Evolutionary conservation across 371 early-diverging fungal species (phyloP).

Genomic region (Capillidium rhysosporum): DNA sequence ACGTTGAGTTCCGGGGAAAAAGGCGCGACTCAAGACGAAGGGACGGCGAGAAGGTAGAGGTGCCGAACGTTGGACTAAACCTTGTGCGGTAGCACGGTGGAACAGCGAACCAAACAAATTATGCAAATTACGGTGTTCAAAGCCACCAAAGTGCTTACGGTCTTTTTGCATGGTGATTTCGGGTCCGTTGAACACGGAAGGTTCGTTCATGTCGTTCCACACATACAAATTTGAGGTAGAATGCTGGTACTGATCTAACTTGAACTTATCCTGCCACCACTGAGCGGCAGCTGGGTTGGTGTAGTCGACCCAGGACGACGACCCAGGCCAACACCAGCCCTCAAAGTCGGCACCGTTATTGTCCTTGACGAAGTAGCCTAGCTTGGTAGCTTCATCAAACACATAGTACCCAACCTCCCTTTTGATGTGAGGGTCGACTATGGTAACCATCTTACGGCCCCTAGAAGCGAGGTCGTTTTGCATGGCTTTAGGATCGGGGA

Average conservation of each 20-base stretch:
- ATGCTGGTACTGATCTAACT: conserved; percentile 36
- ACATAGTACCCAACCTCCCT: conserved; percentile 48
- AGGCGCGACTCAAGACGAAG: conserved; percentile 75
- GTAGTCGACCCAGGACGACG: conserved; percentile 77
- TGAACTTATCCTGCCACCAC: conserved; percentile 64
- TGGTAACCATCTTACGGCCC: conserved; percentile 80
- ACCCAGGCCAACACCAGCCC: conserved; percentile 89
- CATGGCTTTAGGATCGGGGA: conserved; percentile 77
- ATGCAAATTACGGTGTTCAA: conserved; percentile 79
- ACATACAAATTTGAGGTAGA: conserved; percentile 52
- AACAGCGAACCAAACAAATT: conserved; percentile 61
- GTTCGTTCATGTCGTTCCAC: conserved; percentile 95
- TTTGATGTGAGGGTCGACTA: conserved; percentile 96
- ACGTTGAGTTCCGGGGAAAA: conserved; percentile 73
- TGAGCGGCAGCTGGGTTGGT: conserved; percentile 48
- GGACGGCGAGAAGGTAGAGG: conserved; percentile 38
- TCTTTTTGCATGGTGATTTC: conserved; percentile 88
- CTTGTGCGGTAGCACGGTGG: conserved; percentile 30
- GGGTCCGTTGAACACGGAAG: conserved; percentile 75
- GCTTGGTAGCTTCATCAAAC: conserved; percentile 50
- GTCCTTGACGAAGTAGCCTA: conserved; percentile 59
- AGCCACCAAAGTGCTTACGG: conserved; percentile 47
- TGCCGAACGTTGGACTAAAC: conserved; percentile 19
- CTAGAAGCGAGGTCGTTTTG: conserved; percentile 42
- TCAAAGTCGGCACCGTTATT: conserved; percentile 47